Conservation (phyloP, 306 rosid genomes). For the Ormosia semicastrata region DNA sequence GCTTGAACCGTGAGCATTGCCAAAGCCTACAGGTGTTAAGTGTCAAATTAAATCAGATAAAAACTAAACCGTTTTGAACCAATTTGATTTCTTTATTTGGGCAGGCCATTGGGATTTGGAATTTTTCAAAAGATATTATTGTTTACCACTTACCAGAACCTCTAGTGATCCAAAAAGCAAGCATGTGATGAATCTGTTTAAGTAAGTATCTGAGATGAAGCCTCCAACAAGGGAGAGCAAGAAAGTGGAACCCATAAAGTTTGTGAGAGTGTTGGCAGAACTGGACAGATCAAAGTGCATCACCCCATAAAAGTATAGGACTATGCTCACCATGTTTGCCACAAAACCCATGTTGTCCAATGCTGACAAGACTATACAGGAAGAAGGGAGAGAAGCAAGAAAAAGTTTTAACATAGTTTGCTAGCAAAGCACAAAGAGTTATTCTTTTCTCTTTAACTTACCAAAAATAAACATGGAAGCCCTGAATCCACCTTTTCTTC, state of each 20-base stretch:
- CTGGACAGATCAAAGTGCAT: conserved; percentile 60
- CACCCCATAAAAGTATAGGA: conserved; percentile 55
- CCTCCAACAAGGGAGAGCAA: conserved; percentile 79
- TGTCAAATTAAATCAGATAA: not conserved
- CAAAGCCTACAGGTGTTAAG: conserved; percentile 47
- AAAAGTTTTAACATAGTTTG: not conserved
- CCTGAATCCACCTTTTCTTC: conserved; percentile 66
- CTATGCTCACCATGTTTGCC: conserved; percentile 80
- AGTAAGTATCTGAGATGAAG: conserved; percentile 76
- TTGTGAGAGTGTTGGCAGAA: conserved; percentile 82
- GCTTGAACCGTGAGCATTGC: conserved; percentile 59
- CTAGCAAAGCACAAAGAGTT: not conserved
- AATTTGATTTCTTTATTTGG: not conserved
- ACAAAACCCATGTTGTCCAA: conserved; percentile 88
- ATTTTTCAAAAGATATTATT: not conserved
- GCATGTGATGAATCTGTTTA: conserved; percentile 66
- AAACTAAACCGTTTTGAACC: not conserved
- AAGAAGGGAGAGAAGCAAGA: not conserved
- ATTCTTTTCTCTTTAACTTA: conserved; percentile 4
- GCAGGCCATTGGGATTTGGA: conserved; percentile 7
- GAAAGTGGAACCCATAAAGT: conserved; percentile 75
- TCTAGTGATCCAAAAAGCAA: conserved; percentile 66
- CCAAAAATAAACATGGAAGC: conserved; percentile 76
- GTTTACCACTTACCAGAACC: conserved; percentile 46
- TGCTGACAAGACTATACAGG: conserved; percentile 49